These are phyloP conservation scores for Boletus rex-veris DNA, from an alignment of 768 basidiomycete genomes.

Conservation along the genomic window DNA sequence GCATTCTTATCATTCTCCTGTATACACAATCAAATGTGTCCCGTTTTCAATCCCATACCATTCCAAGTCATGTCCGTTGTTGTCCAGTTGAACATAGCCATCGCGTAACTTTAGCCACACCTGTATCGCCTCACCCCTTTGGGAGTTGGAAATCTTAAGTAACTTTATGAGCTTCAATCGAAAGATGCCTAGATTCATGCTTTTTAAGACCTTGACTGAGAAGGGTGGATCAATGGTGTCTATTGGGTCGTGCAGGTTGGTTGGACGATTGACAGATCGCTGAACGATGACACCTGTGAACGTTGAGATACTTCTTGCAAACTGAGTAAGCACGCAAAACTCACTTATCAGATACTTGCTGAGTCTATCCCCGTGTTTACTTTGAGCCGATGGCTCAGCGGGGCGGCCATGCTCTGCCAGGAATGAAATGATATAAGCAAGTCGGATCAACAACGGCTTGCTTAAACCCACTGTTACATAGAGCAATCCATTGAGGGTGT, in stretches of 20 bases:
- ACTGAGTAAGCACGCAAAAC: constrained; percentile 9
- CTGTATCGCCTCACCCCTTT: constrained; percentile 32
- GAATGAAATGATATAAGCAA: background rate
- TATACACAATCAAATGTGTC: constrained; percentile 33
- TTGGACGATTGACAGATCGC: constrained; percentile 17
- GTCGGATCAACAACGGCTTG: background rate
- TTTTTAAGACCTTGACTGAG: constrained; percentile 56
- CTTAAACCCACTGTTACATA: constrained; percentile 55
- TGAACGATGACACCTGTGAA: constrained; percentile 32
- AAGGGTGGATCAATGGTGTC: constrained; percentile 19
- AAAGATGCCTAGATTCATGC: constrained; percentile 63
- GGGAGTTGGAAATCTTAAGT: constrained; percentile 28
- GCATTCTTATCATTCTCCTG: constrained; percentile 11
- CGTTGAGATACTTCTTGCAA: constrained; percentile 4
- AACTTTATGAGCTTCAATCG: constrained; percentile 61
- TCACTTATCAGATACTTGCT: constrained; percentile 60
- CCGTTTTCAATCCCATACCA: constrained; percentile 72
- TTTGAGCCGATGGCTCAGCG: constrained; percentile 31
- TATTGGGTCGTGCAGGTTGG: constrained; percentile 18
- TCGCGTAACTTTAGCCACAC: constrained; percentile 60
- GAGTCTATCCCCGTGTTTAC: constrained; percentile 47
- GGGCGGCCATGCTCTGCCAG: constrained; percentile 57
- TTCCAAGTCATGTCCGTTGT: constrained; percentile 53
- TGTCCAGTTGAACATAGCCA: constrained; percentile 45
- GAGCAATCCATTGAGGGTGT: constrained; percentile 63